Percentiles rank a stretch among this genome's conserved stretches.
Conservation (phyloP, 176 grass and related monocot genomes). For the Phoenix roebelenii region DNA sequence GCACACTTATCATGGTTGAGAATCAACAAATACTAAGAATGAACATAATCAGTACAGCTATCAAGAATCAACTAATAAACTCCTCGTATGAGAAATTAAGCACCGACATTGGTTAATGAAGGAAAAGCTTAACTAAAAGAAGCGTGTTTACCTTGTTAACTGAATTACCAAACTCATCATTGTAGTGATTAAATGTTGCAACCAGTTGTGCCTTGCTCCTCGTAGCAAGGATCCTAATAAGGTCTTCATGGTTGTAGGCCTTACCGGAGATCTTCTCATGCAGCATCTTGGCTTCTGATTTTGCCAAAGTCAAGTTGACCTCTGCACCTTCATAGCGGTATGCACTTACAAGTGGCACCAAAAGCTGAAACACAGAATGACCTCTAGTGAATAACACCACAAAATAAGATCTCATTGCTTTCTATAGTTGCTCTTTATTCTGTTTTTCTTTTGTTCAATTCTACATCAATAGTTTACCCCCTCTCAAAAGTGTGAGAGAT, state of each 20-base stretch:
- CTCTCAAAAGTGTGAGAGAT: too few relatives aligned
- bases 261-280: conserved; percentile 79
- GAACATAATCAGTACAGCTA: too few relatives aligned
- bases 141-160: conserved; percentile 63
- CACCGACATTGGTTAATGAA: too few relatives aligned
- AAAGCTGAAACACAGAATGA: conserved; percentile 41
- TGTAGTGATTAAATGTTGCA: conserved; percentile 78
- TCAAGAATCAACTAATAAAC: too few relatives aligned
- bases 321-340: conserved; percentile 67
- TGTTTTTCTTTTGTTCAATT: too few relatives aligned
- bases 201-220: conserved; percentile 83
- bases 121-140: neutral
- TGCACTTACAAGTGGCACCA: conserved; percentile 77
- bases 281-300: conserved; percentile 82
- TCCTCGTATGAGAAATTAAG: too few relatives aligned
- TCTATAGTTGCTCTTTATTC: too few relatives aligned
- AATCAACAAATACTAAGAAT: too few relatives aligned
- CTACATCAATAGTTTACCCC: too few relatives aligned
- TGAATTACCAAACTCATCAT: conserved; percentile 60
- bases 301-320: conserved; percentile 58
- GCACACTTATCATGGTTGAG: too few relatives aligned
- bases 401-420: too few relatives aligned
- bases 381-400: too few relatives aligned
- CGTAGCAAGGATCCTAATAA: conserved; percentile 74
- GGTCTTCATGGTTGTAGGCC: conserved; percentile 63